A percentile compares a stretch with the other conserved stretches of the same genome.
Evolutionary conservation across 805 yeast genomes (phyloP).

Genomic region (Teunomyces lycoperdinae): DNA sequence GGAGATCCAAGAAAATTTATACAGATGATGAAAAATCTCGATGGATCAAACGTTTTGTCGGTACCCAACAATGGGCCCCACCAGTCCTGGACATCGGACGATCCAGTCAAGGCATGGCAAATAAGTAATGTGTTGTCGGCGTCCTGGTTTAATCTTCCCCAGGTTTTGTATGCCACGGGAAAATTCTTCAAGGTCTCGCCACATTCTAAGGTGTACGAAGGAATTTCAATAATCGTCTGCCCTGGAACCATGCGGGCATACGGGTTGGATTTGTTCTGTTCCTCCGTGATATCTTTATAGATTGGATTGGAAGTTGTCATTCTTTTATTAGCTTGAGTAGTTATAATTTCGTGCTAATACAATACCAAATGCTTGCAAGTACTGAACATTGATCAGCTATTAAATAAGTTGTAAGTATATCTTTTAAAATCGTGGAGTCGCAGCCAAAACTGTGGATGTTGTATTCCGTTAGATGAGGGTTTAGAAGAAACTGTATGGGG

Average conservation of each 20-base stretch:
- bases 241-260: conserved; percentile 67
- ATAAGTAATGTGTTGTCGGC: conserved; percentile 82
- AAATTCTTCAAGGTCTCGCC: conserved; percentile 71
- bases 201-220: conserved; percentile 72
- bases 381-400: conserved; percentile 10
- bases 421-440: not conserved
- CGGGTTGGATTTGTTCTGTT: conserved; percentile 57
- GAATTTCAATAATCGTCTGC: conserved; percentile 77
- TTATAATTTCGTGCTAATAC: conserved; percentile 10
- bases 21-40: conserved; percentile 81
- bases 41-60: conserved; percentile 86
- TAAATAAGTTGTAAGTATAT: not conserved
- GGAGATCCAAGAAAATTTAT: conserved; percentile 95
- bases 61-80: conserved; percentile 96
- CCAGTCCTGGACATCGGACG: conserved; percentile 95
- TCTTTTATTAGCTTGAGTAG: not conserved
- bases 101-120: conserved; percentile 94
- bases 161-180: conserved; percentile 93
- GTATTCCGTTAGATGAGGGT: not conserved
- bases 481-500: not conserved
- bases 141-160: conserved; percentile 78
- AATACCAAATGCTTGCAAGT: conserved; percentile 17
- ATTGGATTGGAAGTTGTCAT: conserved; percentile 5
- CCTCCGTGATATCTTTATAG: conserved; percentile 41
- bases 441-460: conserved; percentile 7